These are phyloP conservation scores for Chenopodium formosanum DNA, from an alignment of 148 eudicot genomes.

Conservation along the genomic window DNA sequence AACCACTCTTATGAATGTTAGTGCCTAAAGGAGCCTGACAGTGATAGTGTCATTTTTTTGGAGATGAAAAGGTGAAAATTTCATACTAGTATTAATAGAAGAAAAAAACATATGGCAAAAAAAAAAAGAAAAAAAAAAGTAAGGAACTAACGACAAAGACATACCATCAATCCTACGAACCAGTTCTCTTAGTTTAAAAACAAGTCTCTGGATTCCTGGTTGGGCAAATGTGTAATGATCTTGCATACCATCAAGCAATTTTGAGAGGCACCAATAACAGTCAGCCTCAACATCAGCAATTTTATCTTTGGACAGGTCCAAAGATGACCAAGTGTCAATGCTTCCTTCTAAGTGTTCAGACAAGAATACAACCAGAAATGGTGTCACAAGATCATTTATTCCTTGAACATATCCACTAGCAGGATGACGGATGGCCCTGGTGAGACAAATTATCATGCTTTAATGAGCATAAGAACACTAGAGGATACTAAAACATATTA, in stretches of 20 bases:
- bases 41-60: background rate
- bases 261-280: constrained; percentile 91
- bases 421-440: constrained; percentile 99
- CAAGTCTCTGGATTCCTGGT: constrained; percentile 97
- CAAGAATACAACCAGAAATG: constrained; percentile 91
- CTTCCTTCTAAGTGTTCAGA: constrained; percentile 76
- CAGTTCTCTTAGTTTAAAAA: constrained; percentile 89
- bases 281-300: constrained; percentile 84
- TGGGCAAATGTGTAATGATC: constrained; percentile 99
- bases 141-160: constrained; percentile 3
- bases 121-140: background rate
- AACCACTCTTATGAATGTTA: background rate
- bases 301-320: constrained; percentile 59
- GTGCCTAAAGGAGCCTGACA: background rate
- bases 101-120: background rate
- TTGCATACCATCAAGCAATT: constrained; percentile 96
- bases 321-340: constrained; percentile 65
- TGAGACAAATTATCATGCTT: constrained; percentile 13
- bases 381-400: constrained; percentile 93
- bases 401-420: constrained; percentile 99
- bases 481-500: background rate
- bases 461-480: constrained; percentile 1
- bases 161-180: constrained; percentile 91
- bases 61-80: background rate
- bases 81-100: background rate